These are phyloP conservation scores for Cladophialophora chaetospira DNA, from an alignment of 2,329 filamentous ascomycete genomes.

Conservation along the genomic window DNA sequence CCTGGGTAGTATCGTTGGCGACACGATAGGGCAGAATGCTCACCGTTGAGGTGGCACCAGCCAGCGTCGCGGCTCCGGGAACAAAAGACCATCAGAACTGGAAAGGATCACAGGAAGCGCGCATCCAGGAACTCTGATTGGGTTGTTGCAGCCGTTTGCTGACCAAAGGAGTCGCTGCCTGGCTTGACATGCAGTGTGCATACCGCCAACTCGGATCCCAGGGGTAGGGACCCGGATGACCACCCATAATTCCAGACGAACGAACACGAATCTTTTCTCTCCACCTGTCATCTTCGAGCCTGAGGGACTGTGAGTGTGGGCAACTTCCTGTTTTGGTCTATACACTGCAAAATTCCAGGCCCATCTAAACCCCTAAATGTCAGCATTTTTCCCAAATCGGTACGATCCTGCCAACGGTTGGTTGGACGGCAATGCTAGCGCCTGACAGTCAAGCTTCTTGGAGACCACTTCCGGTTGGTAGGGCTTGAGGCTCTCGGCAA, in stretches of 20 bases:
- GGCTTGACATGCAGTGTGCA: not conserved
- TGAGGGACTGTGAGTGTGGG: not conserved
- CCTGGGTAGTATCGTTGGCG: not conserved
- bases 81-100: not conserved
- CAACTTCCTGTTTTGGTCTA: not conserved
- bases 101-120: not conserved
- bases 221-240: not conserved
- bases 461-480: not conserved
- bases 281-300: not conserved
- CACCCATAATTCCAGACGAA: not conserved
- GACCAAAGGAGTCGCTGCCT: slow-evolving; percentile 8
- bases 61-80: not conserved
- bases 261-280: not conserved
- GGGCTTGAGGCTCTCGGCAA: not conserved
- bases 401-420: not conserved
- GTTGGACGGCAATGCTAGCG: not conserved
- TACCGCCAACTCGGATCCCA: not conserved
- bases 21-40: not conserved
- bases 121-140: not conserved
- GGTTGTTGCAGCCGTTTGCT: not conserved
- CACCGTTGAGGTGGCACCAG: slow-evolving; percentile 12
- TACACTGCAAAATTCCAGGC: not conserved
- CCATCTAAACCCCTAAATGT: not conserved
- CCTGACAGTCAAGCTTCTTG: slow-evolving; percentile 1
- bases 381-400: not conserved